Conservation (phyloP, 345 rosid species). For the Excoecaria cochinchinensis region DNA sequence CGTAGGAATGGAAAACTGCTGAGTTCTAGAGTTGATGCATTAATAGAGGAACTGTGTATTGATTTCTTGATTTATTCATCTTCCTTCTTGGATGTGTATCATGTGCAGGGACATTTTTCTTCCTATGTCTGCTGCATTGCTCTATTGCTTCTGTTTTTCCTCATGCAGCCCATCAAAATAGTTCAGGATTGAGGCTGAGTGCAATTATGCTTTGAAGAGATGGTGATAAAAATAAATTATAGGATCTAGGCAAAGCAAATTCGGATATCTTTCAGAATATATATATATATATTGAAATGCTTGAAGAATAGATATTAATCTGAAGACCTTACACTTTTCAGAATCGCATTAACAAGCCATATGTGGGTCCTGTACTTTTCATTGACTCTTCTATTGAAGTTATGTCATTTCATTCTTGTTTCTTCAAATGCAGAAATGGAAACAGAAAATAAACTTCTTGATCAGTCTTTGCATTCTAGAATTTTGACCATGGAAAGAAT, state of each 20-base stretch:
- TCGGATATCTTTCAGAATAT: not conserved
- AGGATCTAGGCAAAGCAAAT: not conserved
- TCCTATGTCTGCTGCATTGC: not conserved
- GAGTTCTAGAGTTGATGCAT: not conserved
- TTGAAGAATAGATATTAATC: not conserved
- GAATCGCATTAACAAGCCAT: not conserved
- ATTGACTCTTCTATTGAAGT: not conserved
- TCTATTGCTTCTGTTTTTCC: not conserved
- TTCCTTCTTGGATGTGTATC: not conserved
- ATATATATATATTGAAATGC: not conserved
- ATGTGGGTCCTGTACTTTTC: not conserved
- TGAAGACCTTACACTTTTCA: not conserved
- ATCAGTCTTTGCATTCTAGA: conserved; percentile 66
- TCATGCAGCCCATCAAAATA: not conserved
- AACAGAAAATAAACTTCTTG: conserved; percentile 75
- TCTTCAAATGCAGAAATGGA: conserved; percentile 66
- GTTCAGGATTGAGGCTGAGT: not conserved
- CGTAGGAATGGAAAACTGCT: not conserved
- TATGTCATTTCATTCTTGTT: not conserved
- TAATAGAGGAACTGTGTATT: not conserved
- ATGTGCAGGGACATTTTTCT: no score
- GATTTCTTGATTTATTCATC: not conserved
- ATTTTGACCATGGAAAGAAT: conserved; percentile 55
- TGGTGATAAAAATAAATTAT: not conserved
- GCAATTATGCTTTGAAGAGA: not conserved